Conservation (phyloP, 225 moss, liverwort and hornwort species). For the Neckera pumila region DNA sequence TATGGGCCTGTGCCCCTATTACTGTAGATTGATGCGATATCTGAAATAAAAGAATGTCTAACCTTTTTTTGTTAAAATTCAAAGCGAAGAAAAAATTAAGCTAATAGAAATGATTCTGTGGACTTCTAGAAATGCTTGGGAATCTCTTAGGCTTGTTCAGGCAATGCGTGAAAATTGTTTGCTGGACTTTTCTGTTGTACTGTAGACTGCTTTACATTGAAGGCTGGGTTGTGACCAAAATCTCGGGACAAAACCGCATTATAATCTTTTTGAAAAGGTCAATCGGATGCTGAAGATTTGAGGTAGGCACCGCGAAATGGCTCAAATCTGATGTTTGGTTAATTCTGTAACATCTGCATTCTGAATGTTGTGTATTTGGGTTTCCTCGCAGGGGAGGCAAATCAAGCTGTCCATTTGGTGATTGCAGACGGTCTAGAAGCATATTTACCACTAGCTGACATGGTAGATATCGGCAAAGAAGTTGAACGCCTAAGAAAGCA, state of each 20-base stretch:
- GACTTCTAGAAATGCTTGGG: background rate
- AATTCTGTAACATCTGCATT: background rate
- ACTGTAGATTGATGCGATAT: background rate
- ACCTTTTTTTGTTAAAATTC: background rate
- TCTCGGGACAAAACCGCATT: background rate
- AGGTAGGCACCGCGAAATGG: background rate
- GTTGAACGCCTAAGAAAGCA: slow-evolving; percentile 58
- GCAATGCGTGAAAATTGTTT: background rate
- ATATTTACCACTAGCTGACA: slow-evolving; percentile 65
- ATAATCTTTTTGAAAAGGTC: background rate
- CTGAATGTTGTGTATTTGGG: background rate
- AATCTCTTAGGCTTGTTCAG: background rate
- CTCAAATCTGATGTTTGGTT: background rate
- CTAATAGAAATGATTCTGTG: background rate
- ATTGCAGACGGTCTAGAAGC: slow-evolving; percentile 75
- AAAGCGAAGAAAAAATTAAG: background rate
- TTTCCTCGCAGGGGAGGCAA: slow-evolving; percentile 37
- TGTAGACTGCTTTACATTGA: background rate
- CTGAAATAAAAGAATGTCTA: background rate
- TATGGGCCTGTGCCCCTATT: background rate
- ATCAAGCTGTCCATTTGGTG: slow-evolving; percentile 74
- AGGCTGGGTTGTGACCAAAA: background rate
- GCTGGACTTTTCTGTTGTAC: background rate
- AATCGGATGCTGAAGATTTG: background rate
- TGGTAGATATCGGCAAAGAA: slow-evolving; percentile 78